Evolutionary conservation across 179 eudicot genomes (phyloP), one percentile per base, ranked within the genome.

Genomic region (Corrigiola litoralis): DNA sequence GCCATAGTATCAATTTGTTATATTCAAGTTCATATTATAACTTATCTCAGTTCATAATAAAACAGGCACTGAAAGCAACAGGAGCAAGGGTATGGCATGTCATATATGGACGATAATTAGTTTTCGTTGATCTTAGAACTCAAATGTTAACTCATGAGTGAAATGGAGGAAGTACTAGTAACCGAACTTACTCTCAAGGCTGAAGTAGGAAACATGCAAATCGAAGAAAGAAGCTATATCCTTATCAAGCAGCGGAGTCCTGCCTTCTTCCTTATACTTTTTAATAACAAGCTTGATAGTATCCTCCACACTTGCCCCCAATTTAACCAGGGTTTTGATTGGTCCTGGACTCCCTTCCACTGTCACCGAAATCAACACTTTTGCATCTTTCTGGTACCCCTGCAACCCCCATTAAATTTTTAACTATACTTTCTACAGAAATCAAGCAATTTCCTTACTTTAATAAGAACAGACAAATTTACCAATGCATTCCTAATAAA

Each of bases 301-400:
- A 31, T 92, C 98, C 13, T 87, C 98, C 54, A 92, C 92, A 53
- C 73, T 92, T 0, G 88, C 76, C 50, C 90, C 95, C 69, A 84
- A 67, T 72, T 84, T 84, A 28, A 89, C 78, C 86, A 92, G 71
- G 0, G 87, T 65, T 63, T 83, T 68, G 31, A 92, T 68, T 20
- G 96, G 95, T 51, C 96, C 98, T 0, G 96, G 84, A 61, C 95
- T 85, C 61, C 96, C 96, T 71, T 87, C 95, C 49, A 87, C 86
- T 16, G 84, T 80, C 74, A 89, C 98, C 53, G 83, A 87, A 2
- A 92, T 80, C 72, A 92, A 75, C 62, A 89, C 96, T 73, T 89
- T 92, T 14, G 90, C 70, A 27, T 87, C 90, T 62, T 75, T 85
- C 33, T 77, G 78, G 53, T 85, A 89, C 5, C 80, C 83, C 95